Conservation (phyloP, 2,329 filamentous ascomycete species). For the Lachnellula cervina region DNA sequence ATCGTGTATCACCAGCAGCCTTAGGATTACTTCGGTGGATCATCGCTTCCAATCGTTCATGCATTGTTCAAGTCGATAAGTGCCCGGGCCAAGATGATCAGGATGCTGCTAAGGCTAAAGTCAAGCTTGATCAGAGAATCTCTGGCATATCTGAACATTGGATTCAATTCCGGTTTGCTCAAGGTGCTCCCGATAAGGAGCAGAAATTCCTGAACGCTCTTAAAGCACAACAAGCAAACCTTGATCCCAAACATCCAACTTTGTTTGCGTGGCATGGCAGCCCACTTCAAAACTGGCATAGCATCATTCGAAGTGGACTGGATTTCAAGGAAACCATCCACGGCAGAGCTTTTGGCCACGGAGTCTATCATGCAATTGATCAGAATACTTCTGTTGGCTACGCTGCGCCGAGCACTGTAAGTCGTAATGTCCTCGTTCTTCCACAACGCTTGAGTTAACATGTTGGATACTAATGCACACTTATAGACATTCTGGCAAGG, state of each 20-base stretch:
- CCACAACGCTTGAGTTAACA: neutral
- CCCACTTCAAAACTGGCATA: constrained; percentile 74
- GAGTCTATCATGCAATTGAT: constrained; percentile 71
- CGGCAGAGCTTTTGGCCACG: constrained; percentile 71
- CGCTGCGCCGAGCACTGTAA: constrained; percentile 10
- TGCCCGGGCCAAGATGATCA: constrained; percentile 24
- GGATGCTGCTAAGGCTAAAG: constrained; percentile 17
- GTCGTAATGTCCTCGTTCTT: constrained; percentile 1
- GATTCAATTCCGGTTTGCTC: constrained; percentile 81
- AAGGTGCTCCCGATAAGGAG: constrained; percentile 86
- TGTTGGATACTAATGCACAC: constrained; percentile 9
- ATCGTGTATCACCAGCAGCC: constrained; percentile 59
- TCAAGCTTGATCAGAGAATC: constrained; percentile 39
- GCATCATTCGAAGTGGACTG: constrained; percentile 77
- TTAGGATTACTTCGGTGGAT: constrained; percentile 77
- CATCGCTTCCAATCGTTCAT: constrained; percentile 82
- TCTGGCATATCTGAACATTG: constrained; percentile 56
- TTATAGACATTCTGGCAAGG: constrained; percentile 52
- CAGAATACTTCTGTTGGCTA: constrained; percentile 47
- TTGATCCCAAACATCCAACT: constrained; percentile 51
- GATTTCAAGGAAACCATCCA: constrained; percentile 60
- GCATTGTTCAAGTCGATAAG: constrained; percentile 69
- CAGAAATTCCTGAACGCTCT: constrained; percentile 64
- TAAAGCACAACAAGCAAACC: constrained; percentile 35
- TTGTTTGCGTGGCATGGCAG: constrained; percentile 89